Conservation (phyloP, 768 basidiomycete species). For the Russula sp. region DNA sequence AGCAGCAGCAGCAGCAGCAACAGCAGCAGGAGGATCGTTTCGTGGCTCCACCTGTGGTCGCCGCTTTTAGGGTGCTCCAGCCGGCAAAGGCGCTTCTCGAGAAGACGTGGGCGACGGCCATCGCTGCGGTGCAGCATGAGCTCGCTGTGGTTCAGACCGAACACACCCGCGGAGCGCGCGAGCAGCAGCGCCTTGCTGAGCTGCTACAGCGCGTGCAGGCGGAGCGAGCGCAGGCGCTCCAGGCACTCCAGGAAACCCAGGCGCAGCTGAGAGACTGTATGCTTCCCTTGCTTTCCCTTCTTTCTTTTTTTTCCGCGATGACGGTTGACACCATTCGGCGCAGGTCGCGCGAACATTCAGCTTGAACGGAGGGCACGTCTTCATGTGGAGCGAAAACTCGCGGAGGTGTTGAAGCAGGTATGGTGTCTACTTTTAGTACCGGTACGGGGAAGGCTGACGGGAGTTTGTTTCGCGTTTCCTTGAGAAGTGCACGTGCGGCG, state of each 20-base stretch:
- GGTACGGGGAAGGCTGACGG: not conserved
- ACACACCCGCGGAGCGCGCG: not conserved
- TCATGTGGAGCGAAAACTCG: slow-evolving; percentile 3
- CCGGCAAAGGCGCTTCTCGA: slow-evolving; percentile 19
- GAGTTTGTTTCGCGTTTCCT: not conserved
- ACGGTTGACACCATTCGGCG: not conserved
- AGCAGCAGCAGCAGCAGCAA: not conserved
- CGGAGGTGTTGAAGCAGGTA: slow-evolving; percentile 7
- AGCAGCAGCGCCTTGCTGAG: slow-evolving; percentile 5
- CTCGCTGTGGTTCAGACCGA: slow-evolving; percentile 4
- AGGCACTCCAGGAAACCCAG: not conserved
- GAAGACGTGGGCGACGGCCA: slow-evolving; percentile 17
- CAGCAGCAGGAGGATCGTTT: not conserved
- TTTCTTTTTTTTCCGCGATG: not conserved
- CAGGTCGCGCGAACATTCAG: not conserved
- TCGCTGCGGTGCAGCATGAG: slow-evolving; percentile 11
- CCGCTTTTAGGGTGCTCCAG: slow-evolving; percentile 19
- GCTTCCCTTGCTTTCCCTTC: not conserved
- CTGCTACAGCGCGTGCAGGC: not conserved
- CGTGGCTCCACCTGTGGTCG: not conserved
- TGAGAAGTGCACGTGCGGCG: slow-evolving; percentile 15
- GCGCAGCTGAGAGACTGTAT: slow-evolving; percentile 4
- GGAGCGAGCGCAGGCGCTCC: slow-evolving; percentile 2
- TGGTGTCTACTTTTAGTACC: not conserved
- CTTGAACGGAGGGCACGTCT: not conserved